Evolutionary conservation across 257 asterid genomes (phyloP), one percentile per base, ranked within the genome.

Genomic region (Nicotiana benthamiana): DNA sequence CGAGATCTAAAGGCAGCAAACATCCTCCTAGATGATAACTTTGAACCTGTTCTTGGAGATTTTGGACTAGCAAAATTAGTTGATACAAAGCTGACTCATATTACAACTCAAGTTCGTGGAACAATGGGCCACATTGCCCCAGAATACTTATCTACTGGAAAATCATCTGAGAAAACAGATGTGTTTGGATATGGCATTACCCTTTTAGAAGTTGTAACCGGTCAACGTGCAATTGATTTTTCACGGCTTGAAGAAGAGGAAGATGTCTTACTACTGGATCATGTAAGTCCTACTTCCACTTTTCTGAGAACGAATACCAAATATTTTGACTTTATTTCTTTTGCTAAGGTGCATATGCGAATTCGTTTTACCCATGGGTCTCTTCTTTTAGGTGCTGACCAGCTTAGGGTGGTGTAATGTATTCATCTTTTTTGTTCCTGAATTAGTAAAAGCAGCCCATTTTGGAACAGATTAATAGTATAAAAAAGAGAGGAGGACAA

Each of bases 61-160:
- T 94, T 94, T 17, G 98, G 98, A 40, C 75, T 94, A 66, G 97
- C 98, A 67, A 93, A 94, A 72, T 80, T 87, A 20, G 93, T 94
- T 57, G 98, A 94, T 81, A 66, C 95, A 0, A 87, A 91, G 51
- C 88, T 83, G 3, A 94, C 98, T 2, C 97, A 94, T 26, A 86
- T 94, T 16, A 94, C 98, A 3, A 94, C 98, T 67, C 97, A 90
- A 85, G 90, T 94, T 70, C 97, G 98, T 4, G 98, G 98, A 65
- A 94, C 98, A 2, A 94, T 94, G 98, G 98, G 98, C 43, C 98
- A 94, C 75, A 94, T 94, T 48, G 98, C 98, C 32, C 98, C 98
- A 0, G 98, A 93, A 84, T 94, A 94, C 80, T 82, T 94, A 80
- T 91, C 98, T 1, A 94, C 97, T 0, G 98, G 98, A 43, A 93